Conservation (phyloP, 345 rosid species). For the Populus davidiana region DNA sequence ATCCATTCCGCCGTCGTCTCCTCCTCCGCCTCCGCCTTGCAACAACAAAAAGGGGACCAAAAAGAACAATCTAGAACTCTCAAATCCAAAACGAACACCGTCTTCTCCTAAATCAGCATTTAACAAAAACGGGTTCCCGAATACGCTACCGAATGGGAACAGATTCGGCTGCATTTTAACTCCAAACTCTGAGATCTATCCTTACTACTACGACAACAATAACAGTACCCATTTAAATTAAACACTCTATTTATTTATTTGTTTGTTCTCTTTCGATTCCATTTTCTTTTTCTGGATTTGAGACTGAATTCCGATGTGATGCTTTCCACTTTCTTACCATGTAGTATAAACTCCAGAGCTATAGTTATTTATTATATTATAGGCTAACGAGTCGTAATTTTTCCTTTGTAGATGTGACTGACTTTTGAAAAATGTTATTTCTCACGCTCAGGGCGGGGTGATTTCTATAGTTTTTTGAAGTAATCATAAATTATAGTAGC, state of each 20-base stretch:
- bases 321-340: not conserved
- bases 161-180: constrained; percentile 79
- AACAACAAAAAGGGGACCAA: constrained; percentile 70
- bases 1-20: constrained; percentile 70
- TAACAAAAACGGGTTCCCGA: constrained; percentile 60
- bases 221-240: not conserved
- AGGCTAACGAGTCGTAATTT: no score
- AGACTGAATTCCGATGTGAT: not conserved
- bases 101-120: constrained; percentile 56
- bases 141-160: constrained; percentile 60
- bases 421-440: no score
- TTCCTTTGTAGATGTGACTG: no score
- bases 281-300: not conserved
- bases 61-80: constrained; percentile 80
- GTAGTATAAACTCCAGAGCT: no score
- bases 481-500: no score
- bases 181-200: constrained; percentile 26
- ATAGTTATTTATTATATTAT: no score
- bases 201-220: not conserved
- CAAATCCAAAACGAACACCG: constrained; percentile 39
- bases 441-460: no score
- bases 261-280: no score
- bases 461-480: no score
- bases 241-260: not conserved
- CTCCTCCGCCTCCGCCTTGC: constrained; percentile 64